Evolutionary conservation across 192 early-diverging fungal genomes (phyloP).

Genomic region (Entomortierella beljakovae): DNA sequence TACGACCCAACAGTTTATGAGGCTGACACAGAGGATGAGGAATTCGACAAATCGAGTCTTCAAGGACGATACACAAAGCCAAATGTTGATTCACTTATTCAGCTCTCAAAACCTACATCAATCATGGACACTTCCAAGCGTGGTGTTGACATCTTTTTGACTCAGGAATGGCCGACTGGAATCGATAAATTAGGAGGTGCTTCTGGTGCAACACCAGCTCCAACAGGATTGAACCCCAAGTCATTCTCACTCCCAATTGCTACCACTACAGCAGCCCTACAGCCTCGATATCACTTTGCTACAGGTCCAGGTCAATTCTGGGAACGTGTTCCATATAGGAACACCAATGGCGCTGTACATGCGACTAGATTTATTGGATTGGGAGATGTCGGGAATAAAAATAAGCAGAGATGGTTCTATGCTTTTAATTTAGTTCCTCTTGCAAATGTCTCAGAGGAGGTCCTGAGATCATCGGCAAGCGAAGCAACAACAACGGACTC

Average conservation of each 20-base stretch:
- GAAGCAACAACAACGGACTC: slow-evolving; percentile 65
- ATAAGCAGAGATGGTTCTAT: slow-evolving; percentile 92
- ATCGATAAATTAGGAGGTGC: slow-evolving; percentile 33
- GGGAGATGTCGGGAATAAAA: slow-evolving; percentile 70
- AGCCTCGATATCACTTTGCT: slow-evolving; percentile 94
- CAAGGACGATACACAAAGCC: slow-evolving; percentile 38
- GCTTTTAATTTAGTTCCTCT: slow-evolving; percentile 88
- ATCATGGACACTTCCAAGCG: slow-evolving; percentile 52
- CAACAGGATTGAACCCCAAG: slow-evolving; percentile 2
- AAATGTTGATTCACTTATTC: slow-evolving; percentile 47
- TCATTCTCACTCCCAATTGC: slow-evolving; percentile 57
- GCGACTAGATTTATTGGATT: slow-evolving; percentile 90
- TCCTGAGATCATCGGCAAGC: slow-evolving; percentile 49
- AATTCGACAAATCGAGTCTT: slow-evolving; percentile 11
- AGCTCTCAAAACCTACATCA: slow-evolving; percentile 22
- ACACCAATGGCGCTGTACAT: slow-evolving; percentile 62
- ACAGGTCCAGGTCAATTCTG: slow-evolving; percentile 74
- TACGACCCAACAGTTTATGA: slow-evolving; percentile 39
- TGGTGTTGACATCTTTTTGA: slow-evolving; percentile 84
- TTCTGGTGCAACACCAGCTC: neutral
- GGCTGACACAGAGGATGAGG: slow-evolving; percentile 30
- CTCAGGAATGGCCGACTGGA: slow-evolving; percentile 83
- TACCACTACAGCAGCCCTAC: slow-evolving; percentile 57
- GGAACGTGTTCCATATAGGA: slow-evolving; percentile 88
- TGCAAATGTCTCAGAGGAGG: slow-evolving; percentile 37